phyloP scores from a whole-genome alignment of 345 rosid species.

The Orychophragmus violaceus region DNA sequence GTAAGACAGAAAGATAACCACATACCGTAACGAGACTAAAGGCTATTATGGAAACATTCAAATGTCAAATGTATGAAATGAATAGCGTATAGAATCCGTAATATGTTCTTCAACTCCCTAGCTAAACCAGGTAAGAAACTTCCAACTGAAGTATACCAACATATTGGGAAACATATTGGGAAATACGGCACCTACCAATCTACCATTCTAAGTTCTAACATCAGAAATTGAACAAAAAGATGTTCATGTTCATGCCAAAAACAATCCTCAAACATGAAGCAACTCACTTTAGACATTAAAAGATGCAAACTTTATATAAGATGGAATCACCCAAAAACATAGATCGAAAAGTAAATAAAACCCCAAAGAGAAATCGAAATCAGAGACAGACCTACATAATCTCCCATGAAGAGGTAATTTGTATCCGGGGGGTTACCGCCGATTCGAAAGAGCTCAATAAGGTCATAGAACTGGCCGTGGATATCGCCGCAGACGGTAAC shows the following conservation, averaged over 20 bases:
- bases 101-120: background rate
- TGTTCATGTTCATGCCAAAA: background rate
- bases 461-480: constrained; percentile 98
- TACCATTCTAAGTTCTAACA: too few species aligned
- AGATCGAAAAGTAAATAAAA: constrained; percentile 9
- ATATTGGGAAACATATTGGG: constrained; percentile 2
- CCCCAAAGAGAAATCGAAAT: background rate
- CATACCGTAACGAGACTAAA: background rate
- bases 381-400: constrained; percentile 80
- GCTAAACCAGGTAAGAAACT: background rate
- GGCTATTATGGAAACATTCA: background rate
- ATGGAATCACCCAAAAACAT: background rate
- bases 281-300: background rate
- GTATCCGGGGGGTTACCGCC: constrained; percentile 98
- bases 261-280: background rate
- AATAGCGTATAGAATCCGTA: background rate
- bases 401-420: constrained; percentile 98
- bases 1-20: background rate
- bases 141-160: background rate
- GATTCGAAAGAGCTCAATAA: constrained; percentile 86
- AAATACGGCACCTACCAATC: background rate
- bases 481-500: constrained; percentile 99
- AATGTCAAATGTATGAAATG: background rate
- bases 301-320: background rate
- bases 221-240: too few species aligned